Percentiles rank a stretch among this genome's conserved stretches.
Conservation (phyloP, 2,329 filamentous ascomycete species). For the Cytospora paraplurivora region DNA sequence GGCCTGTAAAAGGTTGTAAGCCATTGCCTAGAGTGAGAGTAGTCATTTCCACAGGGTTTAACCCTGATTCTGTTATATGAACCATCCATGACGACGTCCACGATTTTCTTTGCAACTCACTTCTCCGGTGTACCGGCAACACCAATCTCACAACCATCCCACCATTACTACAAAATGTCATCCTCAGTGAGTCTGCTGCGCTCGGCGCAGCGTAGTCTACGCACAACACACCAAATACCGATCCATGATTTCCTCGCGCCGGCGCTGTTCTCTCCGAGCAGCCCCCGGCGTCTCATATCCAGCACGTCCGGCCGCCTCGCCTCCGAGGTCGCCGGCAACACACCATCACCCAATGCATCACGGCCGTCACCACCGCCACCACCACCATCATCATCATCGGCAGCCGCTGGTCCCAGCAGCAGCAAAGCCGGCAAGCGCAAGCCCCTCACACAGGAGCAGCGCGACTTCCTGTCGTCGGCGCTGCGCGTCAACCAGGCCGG, state of each 20-base stretch:
- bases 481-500: slow-evolving; percentile 97
- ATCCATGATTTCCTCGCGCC: slow-evolving; percentile 44
- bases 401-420: slow-evolving; percentile 32
- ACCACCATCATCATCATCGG: slow-evolving; percentile 22
- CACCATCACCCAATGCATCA: not conserved
- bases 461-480: slow-evolving; percentile 74
- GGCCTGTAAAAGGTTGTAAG: not conserved
- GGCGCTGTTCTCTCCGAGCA: slow-evolving; percentile 35
- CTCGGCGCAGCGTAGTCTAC: slow-evolving; percentile 30
- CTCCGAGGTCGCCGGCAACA: slow-evolving; percentile 24
- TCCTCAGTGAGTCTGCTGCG: slow-evolving; percentile 30
- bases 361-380: not conserved
- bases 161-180: slow-evolving; percentile 30
- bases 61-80: not conserved
- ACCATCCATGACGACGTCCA: not conserved
- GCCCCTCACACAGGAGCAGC: slow-evolving; percentile 69
- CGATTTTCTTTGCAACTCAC: not conserved
- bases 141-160: not conserved
- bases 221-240: slow-evolving; percentile 29
- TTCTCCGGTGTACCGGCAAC: not conserved
- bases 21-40: not conserved
- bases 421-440: slow-evolving; percentile 47
- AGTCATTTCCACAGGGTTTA: not conserved
- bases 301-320: slow-evolving; percentile 28
- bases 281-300: slow-evolving; percentile 28